Evolutionary conservation across 2,329 filamentous ascomycete species (phyloP).

Genomic region (Pseudopithomyces chartarum): DNA sequence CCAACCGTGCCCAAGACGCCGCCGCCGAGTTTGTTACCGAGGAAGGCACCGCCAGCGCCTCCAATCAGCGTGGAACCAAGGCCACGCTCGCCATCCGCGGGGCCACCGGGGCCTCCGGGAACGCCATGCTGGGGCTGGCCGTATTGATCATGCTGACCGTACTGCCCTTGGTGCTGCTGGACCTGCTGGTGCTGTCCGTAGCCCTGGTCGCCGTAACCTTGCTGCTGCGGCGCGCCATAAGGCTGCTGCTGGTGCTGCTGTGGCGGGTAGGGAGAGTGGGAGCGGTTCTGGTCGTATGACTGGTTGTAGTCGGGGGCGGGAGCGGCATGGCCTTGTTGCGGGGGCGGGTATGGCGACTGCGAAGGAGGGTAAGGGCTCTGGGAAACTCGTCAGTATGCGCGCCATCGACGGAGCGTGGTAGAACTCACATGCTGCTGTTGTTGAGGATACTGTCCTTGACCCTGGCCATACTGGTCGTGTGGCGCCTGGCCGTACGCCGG

Average conservation of each 20-base stretch:
- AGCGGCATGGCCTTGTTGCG: constrained; percentile 36
- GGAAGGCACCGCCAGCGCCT: constrained; percentile 59
- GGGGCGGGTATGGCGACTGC: constrained; percentile 35
- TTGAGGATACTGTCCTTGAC: constrained; percentile 35
- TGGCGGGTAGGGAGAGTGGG: constrained; percentile 42
- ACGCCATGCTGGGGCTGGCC: constrained; percentile 44
- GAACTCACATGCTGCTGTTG: constrained; percentile 19
- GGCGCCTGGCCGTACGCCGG: constrained; percentile 33
- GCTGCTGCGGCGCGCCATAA: constrained; percentile 23
- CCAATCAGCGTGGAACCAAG: constrained; percentile 61
- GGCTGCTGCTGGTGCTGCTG: constrained; percentile 25
- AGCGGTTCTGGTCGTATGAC: constrained; percentile 41
- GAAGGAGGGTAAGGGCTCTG: constrained; percentile 37
- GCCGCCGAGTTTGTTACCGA: constrained; percentile 60
- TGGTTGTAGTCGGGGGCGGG: constrained; percentile 36
- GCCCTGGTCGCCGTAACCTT: constrained; percentile 37
- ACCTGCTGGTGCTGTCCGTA: constrained; percentile 42
- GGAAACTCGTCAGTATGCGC: not conserved
- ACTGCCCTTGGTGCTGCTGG: constrained; percentile 13
- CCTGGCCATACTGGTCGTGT: constrained; percentile 35
- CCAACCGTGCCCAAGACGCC: constrained; percentile 58
- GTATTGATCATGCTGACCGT: constrained; percentile 33
- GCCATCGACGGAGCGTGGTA: not conserved
- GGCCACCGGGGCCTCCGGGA: constrained; percentile 34
- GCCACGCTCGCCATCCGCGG: constrained; percentile 58